Conservation (phyloP, 306 rosid genomes). For the Citrullus amarus region DNA sequence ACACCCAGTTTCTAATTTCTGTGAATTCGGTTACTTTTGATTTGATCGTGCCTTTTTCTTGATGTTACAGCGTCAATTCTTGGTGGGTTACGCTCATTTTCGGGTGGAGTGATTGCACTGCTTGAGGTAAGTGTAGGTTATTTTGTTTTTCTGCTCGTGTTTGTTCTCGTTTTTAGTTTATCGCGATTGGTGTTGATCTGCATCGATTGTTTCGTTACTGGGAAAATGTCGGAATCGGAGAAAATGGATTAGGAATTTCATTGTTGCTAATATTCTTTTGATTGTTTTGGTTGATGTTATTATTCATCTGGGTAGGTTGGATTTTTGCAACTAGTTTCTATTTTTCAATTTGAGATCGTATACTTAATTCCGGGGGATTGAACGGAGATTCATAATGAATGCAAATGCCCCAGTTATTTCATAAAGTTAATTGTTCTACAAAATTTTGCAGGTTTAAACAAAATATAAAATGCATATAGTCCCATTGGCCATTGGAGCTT, state of each 20-base stretch:
- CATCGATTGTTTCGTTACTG: slow-evolving; percentile 1
- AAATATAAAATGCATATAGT: background rate
- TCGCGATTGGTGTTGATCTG: background rate
- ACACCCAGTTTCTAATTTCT: background rate
- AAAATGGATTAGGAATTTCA: background rate
- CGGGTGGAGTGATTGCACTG: background rate
- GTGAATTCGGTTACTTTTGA: background rate
- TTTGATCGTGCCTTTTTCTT: background rate
- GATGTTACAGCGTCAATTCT: background rate
- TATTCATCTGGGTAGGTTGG: background rate
- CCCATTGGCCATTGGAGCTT: background rate
- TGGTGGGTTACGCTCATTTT: background rate
- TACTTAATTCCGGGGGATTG: background rate
- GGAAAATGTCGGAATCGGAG: background rate
- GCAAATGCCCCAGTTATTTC: background rate
- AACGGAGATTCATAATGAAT: background rate
- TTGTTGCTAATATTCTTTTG: background rate
- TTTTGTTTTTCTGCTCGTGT: background rate
- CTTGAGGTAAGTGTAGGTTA: background rate
- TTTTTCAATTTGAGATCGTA: background rate
- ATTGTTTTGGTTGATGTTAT: background rate
- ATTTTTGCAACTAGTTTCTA: background rate
- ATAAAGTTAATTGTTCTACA: background rate
- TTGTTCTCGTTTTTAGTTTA: background rate
- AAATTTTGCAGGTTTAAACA: background rate